Percentiles rank a stretch among this genome's conserved stretches.
phyloP scores from a whole-genome alignment of 208 protist genomes.

The Acanthamoeba lugdunensis region DNA sequence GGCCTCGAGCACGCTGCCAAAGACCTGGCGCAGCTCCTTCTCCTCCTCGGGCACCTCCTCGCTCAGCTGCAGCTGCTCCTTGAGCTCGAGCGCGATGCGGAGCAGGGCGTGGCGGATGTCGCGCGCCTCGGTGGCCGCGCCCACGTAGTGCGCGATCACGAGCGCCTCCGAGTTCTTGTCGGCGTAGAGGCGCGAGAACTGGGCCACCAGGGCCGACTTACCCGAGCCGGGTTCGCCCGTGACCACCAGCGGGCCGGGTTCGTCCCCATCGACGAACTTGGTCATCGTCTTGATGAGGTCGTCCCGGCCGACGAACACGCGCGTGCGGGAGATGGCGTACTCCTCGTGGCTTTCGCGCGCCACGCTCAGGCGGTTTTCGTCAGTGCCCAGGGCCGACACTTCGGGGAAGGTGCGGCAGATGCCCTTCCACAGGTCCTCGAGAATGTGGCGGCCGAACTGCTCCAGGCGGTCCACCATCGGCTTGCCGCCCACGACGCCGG shows the following conservation, averaged over 20 bases:
- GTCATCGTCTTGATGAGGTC: constrained; percentile 77
- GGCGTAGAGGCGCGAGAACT: constrained; percentile 66
- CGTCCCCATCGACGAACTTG: constrained; percentile 76
- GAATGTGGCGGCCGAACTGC: constrained; percentile 72
- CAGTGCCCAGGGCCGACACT: neutral
- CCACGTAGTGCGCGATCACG: constrained; percentile 74
- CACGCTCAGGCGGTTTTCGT: constrained; percentile 1
- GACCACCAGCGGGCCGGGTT: constrained; percentile 76
- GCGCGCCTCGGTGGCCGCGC: constrained; percentile 2
- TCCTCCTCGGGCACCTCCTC: constrained; percentile 65
- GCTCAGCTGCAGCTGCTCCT: constrained; percentile 6
- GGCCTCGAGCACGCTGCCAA: constrained; percentile 35
- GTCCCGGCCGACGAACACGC: constrained; percentile 80
- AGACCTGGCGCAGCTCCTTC: constrained; percentile 62
- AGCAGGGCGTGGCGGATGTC: constrained; percentile 72
- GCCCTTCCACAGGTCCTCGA: constrained; percentile 77
- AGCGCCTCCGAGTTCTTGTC: constrained; percentile 17
- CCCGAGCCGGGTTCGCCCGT: constrained; percentile 77
- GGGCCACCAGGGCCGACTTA: constrained; percentile 79
- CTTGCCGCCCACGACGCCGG: constrained; percentile 72
- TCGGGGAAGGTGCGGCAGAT: constrained; percentile 73
- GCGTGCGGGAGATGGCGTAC: constrained; percentile 62
- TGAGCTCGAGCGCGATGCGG: constrained; percentile 70
- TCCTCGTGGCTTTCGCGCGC: constrained; percentile 74
- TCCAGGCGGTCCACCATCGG: constrained; percentile 73